Evolutionary conservation across 2,329 filamentous ascomycete genomes (phyloP), one percentile per base, ranked within the genome.

Genomic region (Phaeosphaeriaceae sp.): DNA sequence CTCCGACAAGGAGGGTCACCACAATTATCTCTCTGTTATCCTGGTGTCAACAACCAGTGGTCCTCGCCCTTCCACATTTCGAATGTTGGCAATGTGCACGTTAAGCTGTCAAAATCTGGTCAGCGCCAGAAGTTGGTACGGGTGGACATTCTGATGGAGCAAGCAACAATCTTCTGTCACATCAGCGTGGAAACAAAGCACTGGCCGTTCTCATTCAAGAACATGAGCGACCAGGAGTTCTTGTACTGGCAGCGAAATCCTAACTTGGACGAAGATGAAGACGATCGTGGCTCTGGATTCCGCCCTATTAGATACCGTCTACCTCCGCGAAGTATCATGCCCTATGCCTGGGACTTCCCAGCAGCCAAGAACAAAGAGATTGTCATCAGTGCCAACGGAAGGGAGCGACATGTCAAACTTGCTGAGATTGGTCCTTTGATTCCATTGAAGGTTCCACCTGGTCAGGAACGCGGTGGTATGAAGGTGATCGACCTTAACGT

Each of bases 121-220:
- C 90, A 97, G 73, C 85, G 92, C 32, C 95, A 99, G 71, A 88
- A 87, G 56, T 83, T 99, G 8, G 84, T 97, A 39, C 86, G 93
- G 42, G 83, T 95, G 11, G 94, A 99, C 69, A 84, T 97, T 35
- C 79, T 99, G 37, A 87, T 97, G 82, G 95, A 99, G 71, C 86
- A 90, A 54, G 90, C 93, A 0, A 97, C 93, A 1, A 88, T 99
- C 33, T 99, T 97, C 79, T 74, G 97, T 28, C 90, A 96, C 65
- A 82, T 99, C 50, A 94, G 87, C 66, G 80, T 93, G 60, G 94
- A 99, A 76, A 92, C 85, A 5, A 95, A 94, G 73, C 91, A 96
- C 68, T 99, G 94, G 94, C 94, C 94, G 0, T 99, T 94, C 76
- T 97, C 92, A 0, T 97, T 99, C 87, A 88, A 94, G 58, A 99